A percentile compares a stretch with the other conserved stretches of the same genome.
Conservation (phyloP, 1,139 yeast genomes). For the Yamadazyma mexicana region DNA sequence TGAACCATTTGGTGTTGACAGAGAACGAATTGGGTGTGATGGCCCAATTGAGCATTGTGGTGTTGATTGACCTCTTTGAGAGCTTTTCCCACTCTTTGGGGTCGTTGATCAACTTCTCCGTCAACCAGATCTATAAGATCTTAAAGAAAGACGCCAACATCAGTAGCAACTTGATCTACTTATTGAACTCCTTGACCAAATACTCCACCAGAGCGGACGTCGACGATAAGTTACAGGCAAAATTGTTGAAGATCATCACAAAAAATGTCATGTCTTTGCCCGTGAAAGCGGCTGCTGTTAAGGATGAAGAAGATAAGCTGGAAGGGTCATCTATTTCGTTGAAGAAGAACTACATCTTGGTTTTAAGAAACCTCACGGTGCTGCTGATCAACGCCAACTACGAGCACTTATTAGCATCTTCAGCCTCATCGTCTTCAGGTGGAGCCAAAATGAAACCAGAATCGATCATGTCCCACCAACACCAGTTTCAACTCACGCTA, state of each 20-base stretch:
- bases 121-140: constrained; percentile 39
- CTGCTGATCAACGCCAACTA: constrained; percentile 38
- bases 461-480: constrained; percentile 41
- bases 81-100: constrained; percentile 38
- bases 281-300: constrained; percentile 18
- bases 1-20: constrained; percentile 26
- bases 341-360: constrained; percentile 35
- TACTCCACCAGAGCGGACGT: constrained; percentile 41
- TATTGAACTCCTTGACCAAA: constrained; percentile 35
- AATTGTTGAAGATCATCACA: constrained; percentile 32
- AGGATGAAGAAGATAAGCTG: constrained; percentile 15
- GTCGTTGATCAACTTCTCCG: constrained; percentile 37
- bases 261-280: constrained; percentile 25
- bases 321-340: constrained; percentile 21
- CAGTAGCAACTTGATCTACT: constrained; percentile 30
- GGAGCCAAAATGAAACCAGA: constrained; percentile 48
- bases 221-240: constrained; percentile 42
- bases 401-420: constrained; percentile 35
- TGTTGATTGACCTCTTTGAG: constrained; percentile 42
- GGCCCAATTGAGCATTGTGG: constrained; percentile 27
- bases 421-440: constrained; percentile 39
- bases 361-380: constrained; percentile 33
- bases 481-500: constrained; percentile 34
- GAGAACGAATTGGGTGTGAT: constrained; percentile 20
- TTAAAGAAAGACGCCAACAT: constrained; percentile 34